Conservation (phyloP, 441 rosid genomes). For the Gossypium lobatum region DNA sequence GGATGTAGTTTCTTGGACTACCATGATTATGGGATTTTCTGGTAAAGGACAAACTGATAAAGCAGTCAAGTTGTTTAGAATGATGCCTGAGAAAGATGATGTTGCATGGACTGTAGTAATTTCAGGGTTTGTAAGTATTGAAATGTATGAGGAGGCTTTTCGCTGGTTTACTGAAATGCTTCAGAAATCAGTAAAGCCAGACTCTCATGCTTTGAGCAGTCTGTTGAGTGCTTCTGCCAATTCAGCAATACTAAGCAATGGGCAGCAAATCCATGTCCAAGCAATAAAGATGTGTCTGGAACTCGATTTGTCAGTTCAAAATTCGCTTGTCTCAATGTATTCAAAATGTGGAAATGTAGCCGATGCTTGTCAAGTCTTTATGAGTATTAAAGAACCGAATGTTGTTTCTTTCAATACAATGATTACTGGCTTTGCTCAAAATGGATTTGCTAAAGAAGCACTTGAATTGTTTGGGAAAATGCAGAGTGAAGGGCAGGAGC, state of each 20-base stretch:
- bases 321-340: constrained; percentile 71
- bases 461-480: constrained; percentile 39
- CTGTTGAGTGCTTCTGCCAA: constrained; percentile 62
- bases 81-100: constrained; percentile 63
- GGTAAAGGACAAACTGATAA: constrained; percentile 33
- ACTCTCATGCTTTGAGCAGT: constrained; percentile 52
- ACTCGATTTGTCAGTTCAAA: constrained; percentile 45
- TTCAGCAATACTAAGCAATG: constrained; percentile 46
- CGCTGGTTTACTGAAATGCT: constrained; percentile 52
- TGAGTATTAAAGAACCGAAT: constrained; percentile 38
- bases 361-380: constrained; percentile 48
- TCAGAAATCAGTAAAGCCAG: constrained; percentile 35
- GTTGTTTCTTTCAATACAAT: constrained; percentile 58
- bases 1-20: constrained; percentile 71
- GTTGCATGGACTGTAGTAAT: constrained; percentile 68
- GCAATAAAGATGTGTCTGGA: constrained; percentile 39
- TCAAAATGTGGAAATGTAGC: constrained; percentile 58
- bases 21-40: constrained; percentile 51
- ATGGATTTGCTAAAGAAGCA: constrained; percentile 54
- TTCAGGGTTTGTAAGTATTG: constrained; percentile 57
- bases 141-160: constrained; percentile 48
- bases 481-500: constrained; percentile 38
- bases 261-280: constrained; percentile 53
- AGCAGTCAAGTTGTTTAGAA: constrained; percentile 46
- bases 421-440: constrained; percentile 64